These are phyloP conservation scores for Tricholoma hemisulphureum DNA, from an alignment of 768 basidiomycete genomes.

Conservation along the genomic window DNA sequence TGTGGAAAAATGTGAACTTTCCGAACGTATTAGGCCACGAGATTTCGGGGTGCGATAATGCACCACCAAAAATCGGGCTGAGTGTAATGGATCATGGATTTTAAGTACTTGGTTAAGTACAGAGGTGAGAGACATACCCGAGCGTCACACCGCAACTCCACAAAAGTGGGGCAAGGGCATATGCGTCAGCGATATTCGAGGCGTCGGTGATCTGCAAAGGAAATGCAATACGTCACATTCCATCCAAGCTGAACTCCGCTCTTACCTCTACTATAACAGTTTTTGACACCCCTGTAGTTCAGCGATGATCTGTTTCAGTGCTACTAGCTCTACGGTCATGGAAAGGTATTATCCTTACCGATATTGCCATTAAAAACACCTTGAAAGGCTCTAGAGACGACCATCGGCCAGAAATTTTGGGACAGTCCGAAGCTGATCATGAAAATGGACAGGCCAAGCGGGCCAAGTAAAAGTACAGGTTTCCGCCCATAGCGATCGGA, in stretches of 20 bases:
- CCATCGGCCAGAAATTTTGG: constrained; percentile 27
- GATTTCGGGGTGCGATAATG: constrained; percentile 30
- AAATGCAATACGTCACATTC: background rate
- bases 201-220: constrained; percentile 28
- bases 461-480: constrained; percentile 33
- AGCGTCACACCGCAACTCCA: constrained; percentile 26
- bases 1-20: constrained; percentile 25
- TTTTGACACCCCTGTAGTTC: constrained; percentile 16
- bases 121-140: constrained; percentile 26
- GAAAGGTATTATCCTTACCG: constrained; percentile 25
- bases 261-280: constrained; percentile 20
- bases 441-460: constrained; percentile 28
- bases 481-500: constrained; percentile 38
- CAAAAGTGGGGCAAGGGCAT: constrained; percentile 27
- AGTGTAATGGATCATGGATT: background rate
- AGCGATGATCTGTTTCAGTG: background rate
- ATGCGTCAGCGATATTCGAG: constrained; percentile 27
- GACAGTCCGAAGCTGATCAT: constrained; percentile 36
- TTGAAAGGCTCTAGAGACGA: constrained; percentile 27
- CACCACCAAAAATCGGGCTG: constrained; percentile 29
- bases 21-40: constrained; percentile 29
- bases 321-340: no score
- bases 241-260: background rate
- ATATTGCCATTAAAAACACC: constrained; percentile 42
- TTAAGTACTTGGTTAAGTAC: no score